These are phyloP conservation scores for Dysphania ambrosioides DNA, from an alignment of 148 eudicot species.

Conservation along the genomic window DNA sequence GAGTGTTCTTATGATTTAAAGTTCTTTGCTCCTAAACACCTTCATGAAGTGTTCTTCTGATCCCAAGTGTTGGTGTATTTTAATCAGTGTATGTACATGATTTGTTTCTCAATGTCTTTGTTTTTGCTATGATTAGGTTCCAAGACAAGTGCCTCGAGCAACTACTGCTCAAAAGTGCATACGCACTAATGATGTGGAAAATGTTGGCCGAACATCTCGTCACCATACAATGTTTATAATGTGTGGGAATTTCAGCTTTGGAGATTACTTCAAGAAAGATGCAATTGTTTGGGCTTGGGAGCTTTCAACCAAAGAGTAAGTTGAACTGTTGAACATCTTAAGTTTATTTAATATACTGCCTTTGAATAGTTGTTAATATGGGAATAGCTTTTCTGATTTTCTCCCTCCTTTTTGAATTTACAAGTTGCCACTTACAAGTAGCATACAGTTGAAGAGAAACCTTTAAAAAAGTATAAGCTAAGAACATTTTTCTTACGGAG, in stretches of 20 bases:
- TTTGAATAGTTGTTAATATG: not conserved
- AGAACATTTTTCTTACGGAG: not conserved
- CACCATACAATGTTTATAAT: conserved; percentile 98
- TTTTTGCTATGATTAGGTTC: conserved; percentile 52
- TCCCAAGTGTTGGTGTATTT: too few species aligned
- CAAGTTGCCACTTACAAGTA: not conserved
- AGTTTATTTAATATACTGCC: not conserved
- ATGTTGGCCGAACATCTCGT: conserved; percentile 91
- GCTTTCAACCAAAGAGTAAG: conserved; percentile 83
- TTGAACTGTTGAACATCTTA: conserved; percentile 10
- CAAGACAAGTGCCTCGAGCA: conserved; percentile 81
- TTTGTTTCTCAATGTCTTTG: not conserved
- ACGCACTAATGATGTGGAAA: conserved; percentile 93
- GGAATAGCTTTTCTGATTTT: not conserved
- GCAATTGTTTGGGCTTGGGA: conserved; percentile 99
- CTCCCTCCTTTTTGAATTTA: not conserved
- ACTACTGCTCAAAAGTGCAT: conserved; percentile 93
- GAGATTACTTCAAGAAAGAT: conserved; percentile 95
- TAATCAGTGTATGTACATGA: not conserved
- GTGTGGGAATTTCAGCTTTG: conserved; percentile 98
- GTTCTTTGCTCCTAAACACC: not conserved
- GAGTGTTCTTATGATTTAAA: not conserved
- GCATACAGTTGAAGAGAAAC: too few species aligned
- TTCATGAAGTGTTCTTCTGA: not conserved
- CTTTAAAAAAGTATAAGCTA: too few species aligned